Evolutionary conservation across 148 eudicot species (phyloP).

Genomic region (Chenopodium quinoa): DNA sequence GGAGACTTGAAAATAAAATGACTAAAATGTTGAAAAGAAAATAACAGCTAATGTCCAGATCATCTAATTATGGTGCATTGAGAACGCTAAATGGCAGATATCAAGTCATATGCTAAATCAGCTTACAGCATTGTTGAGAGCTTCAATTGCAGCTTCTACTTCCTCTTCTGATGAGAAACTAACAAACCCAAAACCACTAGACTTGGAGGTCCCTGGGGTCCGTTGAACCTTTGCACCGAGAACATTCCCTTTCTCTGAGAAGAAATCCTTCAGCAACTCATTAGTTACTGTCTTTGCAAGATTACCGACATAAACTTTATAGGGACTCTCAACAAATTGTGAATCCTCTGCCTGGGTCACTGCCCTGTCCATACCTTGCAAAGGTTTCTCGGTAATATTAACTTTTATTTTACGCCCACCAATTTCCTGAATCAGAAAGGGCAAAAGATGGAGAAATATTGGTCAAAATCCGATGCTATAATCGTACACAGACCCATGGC

Average conservation of each 20-base stretch:
- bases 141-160: conserved; percentile 71
- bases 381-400: conserved; percentile 86
- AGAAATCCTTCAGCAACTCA: conserved; percentile 60
- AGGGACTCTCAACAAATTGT: conserved; percentile 73
- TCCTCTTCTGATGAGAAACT: conserved; percentile 89
- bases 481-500: neutral
- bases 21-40: neutral
- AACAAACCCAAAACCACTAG: conserved; percentile 86
- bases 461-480: neutral
- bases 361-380: conserved; percentile 37
- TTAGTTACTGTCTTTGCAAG: conserved; percentile 87
- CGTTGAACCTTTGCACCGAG: conserved; percentile 80
- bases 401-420: conserved; percentile 86
- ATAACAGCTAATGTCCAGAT: neutral
- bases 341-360: conserved; percentile 63
- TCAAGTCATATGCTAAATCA: neutral
- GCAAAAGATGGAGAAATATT: neutral
- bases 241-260: conserved; percentile 81
- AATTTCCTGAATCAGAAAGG: conserved; percentile 45
- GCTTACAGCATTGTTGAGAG: conserved; percentile 78
- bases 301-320: conserved; percentile 90
- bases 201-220: conserved; percentile 86
- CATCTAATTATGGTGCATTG: neutral
- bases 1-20: neutral
- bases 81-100: neutral